These are phyloP conservation scores for Leccinum insigne DNA, from an alignment of 1,284 basidiomycete genomes.

Conservation along the genomic window DNA sequence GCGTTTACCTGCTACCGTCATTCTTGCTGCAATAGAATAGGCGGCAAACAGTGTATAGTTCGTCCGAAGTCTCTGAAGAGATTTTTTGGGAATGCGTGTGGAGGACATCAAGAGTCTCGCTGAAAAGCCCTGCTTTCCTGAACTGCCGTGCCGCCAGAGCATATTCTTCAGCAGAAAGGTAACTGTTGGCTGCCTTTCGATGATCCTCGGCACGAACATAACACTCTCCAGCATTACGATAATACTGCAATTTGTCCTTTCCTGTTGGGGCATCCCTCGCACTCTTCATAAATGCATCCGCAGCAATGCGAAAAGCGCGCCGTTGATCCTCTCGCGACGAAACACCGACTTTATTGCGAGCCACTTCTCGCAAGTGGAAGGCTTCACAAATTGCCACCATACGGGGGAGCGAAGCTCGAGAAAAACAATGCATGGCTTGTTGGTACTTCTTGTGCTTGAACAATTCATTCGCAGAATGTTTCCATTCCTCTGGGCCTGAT, in stretches of 20 bases:
- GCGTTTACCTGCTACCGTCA: too few relatives aligned
- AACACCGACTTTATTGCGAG: constrained; percentile 31
- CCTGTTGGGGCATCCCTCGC: constrained; percentile 32
- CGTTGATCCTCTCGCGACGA: constrained; percentile 23
- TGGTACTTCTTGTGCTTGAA: constrained; percentile 56
- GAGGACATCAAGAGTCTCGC: too few relatives aligned
- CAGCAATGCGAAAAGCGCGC: constrained; percentile 48
- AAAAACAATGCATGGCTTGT: constrained; percentile 64
- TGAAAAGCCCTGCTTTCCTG: too few relatives aligned
- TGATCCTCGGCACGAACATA: constrained; percentile 44
- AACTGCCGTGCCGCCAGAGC: too few relatives aligned
- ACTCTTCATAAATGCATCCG: constrained; percentile 47
- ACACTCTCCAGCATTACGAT: constrained; percentile 53
- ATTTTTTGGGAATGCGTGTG: too few relatives aligned
- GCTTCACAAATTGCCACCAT: constrained; percentile 49
- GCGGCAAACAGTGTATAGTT: too few relatives aligned
- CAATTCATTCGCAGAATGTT: constrained; percentile 45
- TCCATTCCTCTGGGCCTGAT: constrained; percentile 57
- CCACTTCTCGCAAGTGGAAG: constrained; percentile 44
- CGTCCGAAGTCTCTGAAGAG: too few relatives aligned
- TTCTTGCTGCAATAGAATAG: too few relatives aligned
- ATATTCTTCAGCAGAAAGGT: constrained; percentile 30
- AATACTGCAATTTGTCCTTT: constrained; percentile 38
- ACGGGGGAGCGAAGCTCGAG: constrained; percentile 46
- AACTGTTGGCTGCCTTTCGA: constrained; percentile 46